phyloP scores from a whole-genome alignment of 2,329 filamentous ascomycete genomes.

The Tolypocladium nubicola region DNA sequence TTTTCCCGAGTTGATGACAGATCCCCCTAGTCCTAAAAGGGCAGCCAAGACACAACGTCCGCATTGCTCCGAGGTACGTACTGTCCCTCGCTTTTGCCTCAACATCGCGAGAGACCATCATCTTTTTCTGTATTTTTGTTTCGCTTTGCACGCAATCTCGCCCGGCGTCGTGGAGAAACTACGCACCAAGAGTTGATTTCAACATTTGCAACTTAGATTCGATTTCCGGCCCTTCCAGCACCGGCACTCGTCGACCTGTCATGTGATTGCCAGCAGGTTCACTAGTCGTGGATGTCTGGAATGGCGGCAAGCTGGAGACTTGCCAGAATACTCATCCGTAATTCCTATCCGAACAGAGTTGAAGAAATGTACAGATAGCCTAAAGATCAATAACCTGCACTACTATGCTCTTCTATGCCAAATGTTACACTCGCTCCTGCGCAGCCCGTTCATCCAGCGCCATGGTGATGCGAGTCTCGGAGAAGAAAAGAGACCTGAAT shows the following conservation, averaged over 20 bases:
- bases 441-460: too few species aligned
- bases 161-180: too few species aligned
- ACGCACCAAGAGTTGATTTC: background rate
- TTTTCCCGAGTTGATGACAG: background rate
- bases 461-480: background rate
- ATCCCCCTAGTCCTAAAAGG: slow-evolving; percentile 15
- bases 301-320: background rate
- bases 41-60: slow-evolving; percentile 19
- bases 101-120: background rate
- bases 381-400: too few species aligned
- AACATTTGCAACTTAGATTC: background rate
- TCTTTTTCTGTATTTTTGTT: background rate
- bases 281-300: background rate
- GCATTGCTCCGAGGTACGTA: background rate
- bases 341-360: too few species aligned
- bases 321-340: background rate
- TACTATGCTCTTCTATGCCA: too few species aligned
- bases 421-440: too few species aligned
- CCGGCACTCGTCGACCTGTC: background rate
- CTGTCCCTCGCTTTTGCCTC: background rate
- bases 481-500: background rate
- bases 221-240: background rate
- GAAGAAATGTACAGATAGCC: too few species aligned
- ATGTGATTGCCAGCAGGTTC: background rate
- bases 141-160: too few species aligned